Conservation (phyloP, 345 rosid genomes). For the Anacardium occidentale region DNA sequence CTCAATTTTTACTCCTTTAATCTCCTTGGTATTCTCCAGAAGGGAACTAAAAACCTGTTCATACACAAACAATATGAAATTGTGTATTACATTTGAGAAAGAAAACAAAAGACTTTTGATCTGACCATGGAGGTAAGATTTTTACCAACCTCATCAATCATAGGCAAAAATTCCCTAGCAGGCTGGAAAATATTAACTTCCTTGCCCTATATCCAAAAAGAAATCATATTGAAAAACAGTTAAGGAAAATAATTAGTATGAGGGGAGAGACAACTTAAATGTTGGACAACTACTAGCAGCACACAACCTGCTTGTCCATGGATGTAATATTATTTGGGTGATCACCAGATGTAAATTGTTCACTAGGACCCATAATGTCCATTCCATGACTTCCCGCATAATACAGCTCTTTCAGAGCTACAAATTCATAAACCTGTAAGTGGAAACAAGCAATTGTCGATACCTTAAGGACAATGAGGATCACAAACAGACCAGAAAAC, state of each 20-base stretch:
- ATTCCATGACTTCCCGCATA: slow-evolving; percentile 99
- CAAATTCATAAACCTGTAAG: slow-evolving; percentile 80
- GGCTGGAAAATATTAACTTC: slow-evolving; percentile 78
- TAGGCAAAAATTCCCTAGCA: slow-evolving; percentile 70
- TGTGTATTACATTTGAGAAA: slow-evolving; percentile 6
- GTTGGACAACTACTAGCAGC: neutral
- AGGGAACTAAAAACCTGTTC: slow-evolving; percentile 66
- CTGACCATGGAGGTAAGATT: neutral
- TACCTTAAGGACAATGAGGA: neutral
- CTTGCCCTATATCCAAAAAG: slow-evolving; percentile 42
- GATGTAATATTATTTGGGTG: slow-evolving; percentile 43
- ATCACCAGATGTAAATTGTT: slow-evolving; percentile 38
- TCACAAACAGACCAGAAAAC: neutral
- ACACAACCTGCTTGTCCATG: slow-evolving; percentile 53
- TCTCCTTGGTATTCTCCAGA: slow-evolving; percentile 54
- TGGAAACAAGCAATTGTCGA: slow-evolving; percentile 7
- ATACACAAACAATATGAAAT: slow-evolving; percentile 14
- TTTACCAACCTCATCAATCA: slow-evolving; percentile 54
- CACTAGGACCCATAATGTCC: slow-evolving; percentile 87
- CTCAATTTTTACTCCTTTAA: slow-evolving; percentile 78
- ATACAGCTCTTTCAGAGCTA: slow-evolving; percentile 68
- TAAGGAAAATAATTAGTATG: neutral
- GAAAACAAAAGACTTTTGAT: neutral
- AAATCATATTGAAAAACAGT: slow-evolving; percentile 23
- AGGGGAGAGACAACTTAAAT: neutral